A percentile compares a stretch with the other conserved stretches of the same genome.
Evolutionary conservation across 495 filamentous ascomycete genomes (phyloP).

Genomic region (Xanthoparmelia taractica): DNA sequence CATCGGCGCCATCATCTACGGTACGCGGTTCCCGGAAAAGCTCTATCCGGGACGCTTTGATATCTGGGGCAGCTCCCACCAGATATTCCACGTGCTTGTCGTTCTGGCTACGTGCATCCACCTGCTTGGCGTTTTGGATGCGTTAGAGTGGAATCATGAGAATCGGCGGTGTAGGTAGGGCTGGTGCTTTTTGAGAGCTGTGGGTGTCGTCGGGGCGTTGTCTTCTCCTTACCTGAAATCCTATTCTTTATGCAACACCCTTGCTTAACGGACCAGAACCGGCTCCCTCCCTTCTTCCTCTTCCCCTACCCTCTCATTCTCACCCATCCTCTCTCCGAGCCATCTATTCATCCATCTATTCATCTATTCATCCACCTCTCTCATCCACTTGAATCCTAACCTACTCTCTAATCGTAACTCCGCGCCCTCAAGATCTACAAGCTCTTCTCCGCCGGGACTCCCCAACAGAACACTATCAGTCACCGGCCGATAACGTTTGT

Average conservation of each 20-base stretch:
- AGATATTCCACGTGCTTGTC: too few relatives aligned
- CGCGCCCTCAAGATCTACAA: too few relatives aligned
- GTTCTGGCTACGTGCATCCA: slow-evolving; percentile 58
- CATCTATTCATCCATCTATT: background rate
- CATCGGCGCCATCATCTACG: background rate
- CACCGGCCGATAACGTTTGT: too few relatives aligned
- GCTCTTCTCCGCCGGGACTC: too few relatives aligned
- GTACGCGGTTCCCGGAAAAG: background rate
- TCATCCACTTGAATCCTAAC: background rate
- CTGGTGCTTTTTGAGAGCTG: too few relatives aligned
- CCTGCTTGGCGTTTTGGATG: slow-evolving; percentile 40
- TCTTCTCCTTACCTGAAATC: too few relatives aligned
- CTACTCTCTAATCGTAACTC: background rate
- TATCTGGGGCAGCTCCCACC: too few relatives aligned
- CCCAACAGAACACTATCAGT: too few relatives aligned
- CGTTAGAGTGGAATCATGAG: slow-evolving; percentile 14
- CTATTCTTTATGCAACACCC: too few relatives aligned
- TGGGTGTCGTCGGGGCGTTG: too few relatives aligned
- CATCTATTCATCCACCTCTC: background rate
- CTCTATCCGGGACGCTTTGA: too few relatives aligned
- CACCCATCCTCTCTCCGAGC: background rate
- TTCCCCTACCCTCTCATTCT: background rate
- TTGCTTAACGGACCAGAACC: too few relatives aligned
- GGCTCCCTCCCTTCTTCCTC: background rate
- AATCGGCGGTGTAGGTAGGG: background rate